Base-by-base conservation (phyloP, 331 rosid genomes). In the Malus hybrid region DNA sequence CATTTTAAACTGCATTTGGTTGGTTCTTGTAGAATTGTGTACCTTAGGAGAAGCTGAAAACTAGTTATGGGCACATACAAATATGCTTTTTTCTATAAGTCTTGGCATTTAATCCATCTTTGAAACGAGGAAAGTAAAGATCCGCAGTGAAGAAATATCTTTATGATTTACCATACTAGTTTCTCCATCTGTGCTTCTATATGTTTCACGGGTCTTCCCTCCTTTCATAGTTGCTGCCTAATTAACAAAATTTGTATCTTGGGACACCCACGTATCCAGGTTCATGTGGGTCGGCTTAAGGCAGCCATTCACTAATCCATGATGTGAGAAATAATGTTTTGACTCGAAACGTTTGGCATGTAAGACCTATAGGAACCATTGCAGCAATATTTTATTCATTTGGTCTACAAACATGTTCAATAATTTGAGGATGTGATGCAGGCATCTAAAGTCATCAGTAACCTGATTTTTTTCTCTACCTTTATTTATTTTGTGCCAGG, bases 401-500 rank as follows among this genome's bases (percentile, higher is more conserved):
- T 64, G 13, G 6, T 24, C 13, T 36, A 36, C 55, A n/a, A 63
- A 2, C 20, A 71, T 26, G 52, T 32, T 67, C 44, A 58, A 65
- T 52, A 52, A 68, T 70, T 68, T 18, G 36, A 79, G 8, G 52
- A 72, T 32, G 42, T 66, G 71, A 70, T 67, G 33, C 61, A 19
- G 36, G 71, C 65, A 56, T 74, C 67, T 58, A 55, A 39, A 77
- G 63, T 76, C 46, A 60, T 42, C 33, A 11, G 55, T 75, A 68
- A 79, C 62, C 56, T 55, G 69, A 34, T 63, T 69, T 60, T 81
- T 46, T 84, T 44, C 60, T 63, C 75, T 50, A 68, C 71, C 74
- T 66, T 70, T 76, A 53, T 69, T 81, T 78, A 78, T 79, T 58
- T 77, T 73, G 32, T 84, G 76, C 62, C 89, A 91, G 99, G 93